phyloP scores from a whole-genome alignment of 2,329 filamentous ascomycete species.

The Aspergillus sp. region DNA sequence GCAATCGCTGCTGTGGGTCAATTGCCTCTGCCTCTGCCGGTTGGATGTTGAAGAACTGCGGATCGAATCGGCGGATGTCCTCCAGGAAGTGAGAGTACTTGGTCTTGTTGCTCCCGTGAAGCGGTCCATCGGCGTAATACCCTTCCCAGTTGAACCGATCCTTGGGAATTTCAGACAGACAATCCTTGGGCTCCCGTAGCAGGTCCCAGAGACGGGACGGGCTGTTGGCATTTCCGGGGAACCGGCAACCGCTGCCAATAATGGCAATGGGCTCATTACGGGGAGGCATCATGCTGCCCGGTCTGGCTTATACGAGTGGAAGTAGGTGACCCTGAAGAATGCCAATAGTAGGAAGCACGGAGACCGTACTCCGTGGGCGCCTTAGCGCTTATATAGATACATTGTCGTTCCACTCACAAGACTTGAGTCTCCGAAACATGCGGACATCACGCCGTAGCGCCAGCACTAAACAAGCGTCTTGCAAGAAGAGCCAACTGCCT shows the following conservation, averaged over 20 bases:
- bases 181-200: constrained; percentile 15
- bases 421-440: too few relatives aligned
- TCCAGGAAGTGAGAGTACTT: constrained; percentile 21
- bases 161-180: constrained; percentile 16
- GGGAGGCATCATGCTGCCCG: background rate
- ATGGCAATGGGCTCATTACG: constrained; percentile 42
- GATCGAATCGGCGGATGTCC: constrained; percentile 17
- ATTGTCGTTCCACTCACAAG: too few relatives aligned
- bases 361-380: too few relatives aligned
- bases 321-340: too few relatives aligned
- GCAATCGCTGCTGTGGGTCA: constrained; percentile 8
- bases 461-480: too few relatives aligned
- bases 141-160: constrained; percentile 23
- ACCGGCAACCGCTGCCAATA: constrained; percentile 44
- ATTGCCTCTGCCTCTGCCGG: constrained; percentile 28
- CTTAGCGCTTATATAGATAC: too few relatives aligned
- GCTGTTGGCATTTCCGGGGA: constrained; percentile 38
- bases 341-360: too few relatives aligned
- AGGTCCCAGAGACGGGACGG: constrained; percentile 44
- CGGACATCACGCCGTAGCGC: too few relatives aligned
- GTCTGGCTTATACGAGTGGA: too few relatives aligned
- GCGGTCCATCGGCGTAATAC: constrained; percentile 19
- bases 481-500: too few relatives aligned
- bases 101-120: constrained; percentile 28
- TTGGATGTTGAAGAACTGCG: constrained; percentile 22